phyloP scores from a whole-genome alignment of 148 eudicot genomes.

The Vaccinium myrtillus region DNA sequence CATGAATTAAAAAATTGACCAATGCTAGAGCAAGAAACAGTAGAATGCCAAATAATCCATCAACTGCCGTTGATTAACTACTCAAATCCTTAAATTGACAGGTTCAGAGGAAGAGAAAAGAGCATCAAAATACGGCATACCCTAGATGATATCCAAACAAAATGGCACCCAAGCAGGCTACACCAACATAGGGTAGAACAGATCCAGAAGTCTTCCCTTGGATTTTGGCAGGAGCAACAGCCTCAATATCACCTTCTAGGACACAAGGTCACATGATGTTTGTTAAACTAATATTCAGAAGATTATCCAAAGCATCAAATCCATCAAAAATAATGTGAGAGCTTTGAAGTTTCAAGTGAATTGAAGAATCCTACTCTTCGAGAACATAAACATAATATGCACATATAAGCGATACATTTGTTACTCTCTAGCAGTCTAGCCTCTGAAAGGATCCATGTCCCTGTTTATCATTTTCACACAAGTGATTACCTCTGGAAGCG shows the following conservation, averaged over 20 bases:
- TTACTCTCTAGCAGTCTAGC: neutral
- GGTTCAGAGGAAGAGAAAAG: neutral
- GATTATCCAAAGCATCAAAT: neutral
- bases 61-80: neutral
- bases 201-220: constrained; percentile 72
- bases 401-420: neutral
- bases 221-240: constrained; percentile 45
- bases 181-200: constrained; percentile 90
- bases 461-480: neutral
- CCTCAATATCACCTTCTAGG: constrained; percentile 67
- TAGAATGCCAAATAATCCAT: neutral
- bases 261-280: constrained; percentile 14
- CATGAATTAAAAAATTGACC: constrained; percentile 4
- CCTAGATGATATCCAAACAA: constrained; percentile 99
- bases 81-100: neutral
- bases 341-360: neutral
- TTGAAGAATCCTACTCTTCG: neutral
- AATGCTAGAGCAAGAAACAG: neutral
- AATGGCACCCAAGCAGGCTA: constrained; percentile 95
- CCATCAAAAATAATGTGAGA: neutral
- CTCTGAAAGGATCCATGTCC: neutral
- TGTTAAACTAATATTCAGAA: constrained; percentile 17
- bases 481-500: neutral
- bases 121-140: constrained; percentile 36
- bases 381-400: neutral